phyloP scores from a whole-genome alignment of 345 rosid genomes.

The Pelargonium nanum region DNA sequence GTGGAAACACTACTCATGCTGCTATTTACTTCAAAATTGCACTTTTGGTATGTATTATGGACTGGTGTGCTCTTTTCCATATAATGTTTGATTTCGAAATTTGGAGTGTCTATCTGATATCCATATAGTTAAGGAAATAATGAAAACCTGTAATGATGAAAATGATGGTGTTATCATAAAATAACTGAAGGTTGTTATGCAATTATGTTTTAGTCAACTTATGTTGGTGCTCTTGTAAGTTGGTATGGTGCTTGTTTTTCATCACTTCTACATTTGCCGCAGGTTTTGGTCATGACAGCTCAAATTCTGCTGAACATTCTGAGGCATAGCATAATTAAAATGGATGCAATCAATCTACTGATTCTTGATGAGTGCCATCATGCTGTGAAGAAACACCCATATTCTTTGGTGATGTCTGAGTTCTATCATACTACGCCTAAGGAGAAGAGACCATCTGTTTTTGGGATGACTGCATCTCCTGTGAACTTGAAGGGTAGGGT shows the following conservation, averaged over 20 bases:
- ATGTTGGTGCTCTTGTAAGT: not conserved
- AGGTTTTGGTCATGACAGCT: slow-evolving; percentile 98
- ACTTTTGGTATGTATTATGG: too few relatives aligned
- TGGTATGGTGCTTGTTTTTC: slow-evolving; percentile 7
- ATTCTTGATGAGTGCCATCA: slow-evolving; percentile 97
- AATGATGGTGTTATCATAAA: too few relatives aligned
- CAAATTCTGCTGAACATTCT: slow-evolving; percentile 88
- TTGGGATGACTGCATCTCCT: slow-evolving; percentile 99
- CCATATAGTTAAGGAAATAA: too few relatives aligned
- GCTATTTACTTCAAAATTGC: too few relatives aligned
- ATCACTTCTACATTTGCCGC: slow-evolving; percentile 8
- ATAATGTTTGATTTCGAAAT: too few relatives aligned
- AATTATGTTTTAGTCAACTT: not conserved
- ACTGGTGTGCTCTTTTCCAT: too few relatives aligned
- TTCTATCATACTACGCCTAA: slow-evolving; percentile 84
- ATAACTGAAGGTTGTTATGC: too few relatives aligned
- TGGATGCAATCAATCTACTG: slow-evolving; percentile 82
- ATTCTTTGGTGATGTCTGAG: slow-evolving; percentile 97
- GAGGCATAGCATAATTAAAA: slow-evolving; percentile 92
- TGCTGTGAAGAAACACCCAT: slow-evolving; percentile 98
- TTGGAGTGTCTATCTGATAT: not conserved
- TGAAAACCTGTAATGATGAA: too few relatives aligned
- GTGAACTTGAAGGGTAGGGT: slow-evolving; percentile 98
- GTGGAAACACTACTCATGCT: too few relatives aligned
- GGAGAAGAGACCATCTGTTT: slow-evolving; percentile 85